phyloP scores from a whole-genome alignment of 2,329 filamentous ascomycete genomes.

The Aspergillus pseudoviridinutans region DNA sequence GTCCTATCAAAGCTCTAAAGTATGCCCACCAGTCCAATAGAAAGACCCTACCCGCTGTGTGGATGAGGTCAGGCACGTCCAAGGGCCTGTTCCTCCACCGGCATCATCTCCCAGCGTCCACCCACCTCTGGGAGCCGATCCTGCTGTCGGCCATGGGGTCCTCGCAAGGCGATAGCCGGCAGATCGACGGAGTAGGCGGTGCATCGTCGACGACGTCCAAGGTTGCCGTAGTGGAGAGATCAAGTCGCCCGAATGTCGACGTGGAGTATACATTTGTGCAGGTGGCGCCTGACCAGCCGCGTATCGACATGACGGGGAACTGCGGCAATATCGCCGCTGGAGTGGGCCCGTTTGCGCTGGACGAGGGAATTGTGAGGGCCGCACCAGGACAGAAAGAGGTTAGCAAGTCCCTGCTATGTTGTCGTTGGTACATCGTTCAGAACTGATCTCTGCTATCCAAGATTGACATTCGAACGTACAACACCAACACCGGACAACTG shows the following conservation, averaged over 20 bases:
- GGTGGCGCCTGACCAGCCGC: constrained; percentile 56
- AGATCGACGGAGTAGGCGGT: constrained; percentile 66
- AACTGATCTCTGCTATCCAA: constrained; percentile 14
- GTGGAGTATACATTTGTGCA: constrained; percentile 68
- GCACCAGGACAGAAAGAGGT: constrained; percentile 15
- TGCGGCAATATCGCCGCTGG: constrained; percentile 67
- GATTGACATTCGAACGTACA: constrained; percentile 56
- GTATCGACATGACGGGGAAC: constrained; percentile 62
- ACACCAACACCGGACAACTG: constrained; percentile 64
- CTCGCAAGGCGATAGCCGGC: constrained; percentile 39
- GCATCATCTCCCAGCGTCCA: constrained; percentile 25
- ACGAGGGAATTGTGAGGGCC: constrained; percentile 48
- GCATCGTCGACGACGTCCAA: constrained; percentile 65
- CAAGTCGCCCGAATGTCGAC: constrained; percentile 46
- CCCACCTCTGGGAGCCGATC: constrained; percentile 25
- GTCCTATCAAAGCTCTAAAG: not conserved
- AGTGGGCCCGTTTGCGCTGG: constrained; percentile 59
- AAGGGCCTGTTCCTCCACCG: constrained; percentile 39
- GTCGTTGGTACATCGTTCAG: not conserved
- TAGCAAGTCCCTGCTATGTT: too few species aligned
- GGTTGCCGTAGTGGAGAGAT: constrained; percentile 58
- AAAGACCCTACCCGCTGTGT: constrained; percentile 29
- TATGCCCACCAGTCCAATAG: not conserved
- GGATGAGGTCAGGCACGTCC: constrained; percentile 38
- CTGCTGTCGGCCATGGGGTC: constrained; percentile 33